A percentile compares a stretch with the other conserved stretches of the same genome.
Conservation (phyloP, 164 flowering plant species). For the Paratinospora sagittata region DNA sequence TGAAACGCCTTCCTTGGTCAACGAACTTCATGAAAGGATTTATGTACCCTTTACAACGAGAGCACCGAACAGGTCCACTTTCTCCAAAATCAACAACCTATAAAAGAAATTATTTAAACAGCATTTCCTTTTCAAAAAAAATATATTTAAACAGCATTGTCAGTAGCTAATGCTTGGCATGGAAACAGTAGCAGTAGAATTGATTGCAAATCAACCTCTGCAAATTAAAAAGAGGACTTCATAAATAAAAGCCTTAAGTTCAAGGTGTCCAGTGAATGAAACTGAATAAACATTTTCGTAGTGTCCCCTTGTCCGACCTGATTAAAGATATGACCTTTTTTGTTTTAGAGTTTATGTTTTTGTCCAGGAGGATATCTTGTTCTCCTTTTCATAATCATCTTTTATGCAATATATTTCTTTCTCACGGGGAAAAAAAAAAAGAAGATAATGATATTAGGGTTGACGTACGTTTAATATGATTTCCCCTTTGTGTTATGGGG, state of each 20-base stretch:
- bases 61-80: conserved; percentile 94
- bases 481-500: neutral
- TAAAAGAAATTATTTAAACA: conserved; percentile 2
- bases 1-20: conserved; percentile 90
- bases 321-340: no score
- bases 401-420: no score
- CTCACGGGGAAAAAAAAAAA: no score
- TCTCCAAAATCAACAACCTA: conserved; percentile 98
- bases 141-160: neutral
- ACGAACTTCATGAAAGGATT: conserved; percentile 97
- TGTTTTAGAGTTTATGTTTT: no score
- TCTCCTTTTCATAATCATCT: no score
- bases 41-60: conserved; percentile 95
- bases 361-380: no score
- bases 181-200: neutral
- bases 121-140: neutral
- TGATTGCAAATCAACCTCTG: neutral
- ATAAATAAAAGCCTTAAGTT: neutral
- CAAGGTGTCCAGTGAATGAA: neutral
- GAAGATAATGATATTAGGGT: neutral
- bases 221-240: neutral
- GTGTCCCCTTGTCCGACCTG: no score
- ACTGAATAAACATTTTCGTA: no score
- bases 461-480: neutral
- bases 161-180: neutral